A percentile compares a stretch with the other conserved stretches of the same genome.
Conservation (phyloP, 1,139 yeast genomes). For the Lodderomyces theae region DNA sequence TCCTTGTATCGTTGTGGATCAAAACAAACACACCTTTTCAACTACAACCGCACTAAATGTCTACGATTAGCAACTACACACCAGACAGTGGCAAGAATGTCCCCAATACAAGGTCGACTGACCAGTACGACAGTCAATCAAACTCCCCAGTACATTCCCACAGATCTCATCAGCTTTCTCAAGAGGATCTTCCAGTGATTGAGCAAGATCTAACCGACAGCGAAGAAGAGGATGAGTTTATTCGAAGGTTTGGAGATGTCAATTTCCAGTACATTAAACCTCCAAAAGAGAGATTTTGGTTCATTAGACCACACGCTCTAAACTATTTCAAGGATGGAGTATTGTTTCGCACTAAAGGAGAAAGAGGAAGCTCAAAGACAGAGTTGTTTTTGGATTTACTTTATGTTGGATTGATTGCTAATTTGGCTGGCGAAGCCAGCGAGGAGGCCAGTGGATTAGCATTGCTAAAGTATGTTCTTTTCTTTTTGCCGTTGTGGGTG, state of each 20-base stretch:
- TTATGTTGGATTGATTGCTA: slow-evolving; percentile 64
- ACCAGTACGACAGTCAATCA: not conserved
- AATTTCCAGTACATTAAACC: slow-evolving; percentile 46
- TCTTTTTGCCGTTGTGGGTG: slow-evolving; percentile 59
- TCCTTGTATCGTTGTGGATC: no score
- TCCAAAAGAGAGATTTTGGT: slow-evolving; percentile 44
- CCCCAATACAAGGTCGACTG: not conserved
- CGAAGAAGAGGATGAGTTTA: slow-evolving; percentile 47
- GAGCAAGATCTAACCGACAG: slow-evolving; percentile 26
- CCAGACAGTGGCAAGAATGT: not conserved
- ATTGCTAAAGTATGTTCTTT: slow-evolving; percentile 46
- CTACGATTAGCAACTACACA: not conserved
- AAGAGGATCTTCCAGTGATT: slow-evolving; percentile 7
- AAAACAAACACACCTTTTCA: no score
- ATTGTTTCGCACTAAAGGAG: slow-evolving; percentile 55
- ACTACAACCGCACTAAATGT: no score
- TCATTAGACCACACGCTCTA: slow-evolving; percentile 57
- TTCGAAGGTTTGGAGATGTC: slow-evolving; percentile 50
- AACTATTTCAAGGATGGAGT: slow-evolving; percentile 61
- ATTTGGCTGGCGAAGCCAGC: slow-evolving; percentile 55
- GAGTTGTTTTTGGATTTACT: slow-evolving; percentile 63
- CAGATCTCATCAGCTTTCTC: slow-evolving; percentile 1
- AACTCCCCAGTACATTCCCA: not conserved
- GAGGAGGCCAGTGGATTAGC: slow-evolving; percentile 50
- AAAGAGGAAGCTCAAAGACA: slow-evolving; percentile 48